Evolutionary conservation across 805 yeast genomes (phyloP), one percentile per base, ranked within the genome.

Genomic region (Yamadazyma phyllophila): DNA sequence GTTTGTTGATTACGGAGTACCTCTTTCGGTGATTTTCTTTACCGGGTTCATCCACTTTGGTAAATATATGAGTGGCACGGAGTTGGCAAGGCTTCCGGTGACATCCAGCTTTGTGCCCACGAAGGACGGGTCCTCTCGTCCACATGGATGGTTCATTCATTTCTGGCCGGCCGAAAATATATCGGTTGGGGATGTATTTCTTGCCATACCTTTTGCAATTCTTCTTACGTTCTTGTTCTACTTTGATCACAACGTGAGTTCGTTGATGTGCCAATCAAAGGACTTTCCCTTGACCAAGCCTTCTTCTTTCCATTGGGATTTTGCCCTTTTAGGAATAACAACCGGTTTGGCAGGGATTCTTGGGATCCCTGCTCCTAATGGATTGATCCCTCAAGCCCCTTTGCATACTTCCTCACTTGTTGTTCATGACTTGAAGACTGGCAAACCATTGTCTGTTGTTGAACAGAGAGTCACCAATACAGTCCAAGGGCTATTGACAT

Each of bases 341-440:
- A 94, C 98, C 0, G 95, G 96, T 0, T 63, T 92, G 1, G 74
- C 96, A 2, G 98, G 98, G 0, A 64, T 92, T 1, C 59, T 92
- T 9, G 99, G 98, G 0, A 74, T 94, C 2, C 99, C 98, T 0
- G 90, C 97, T 2, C 98, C 98, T 0, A 94, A 94, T 65, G 99
- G 99, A 0, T 71, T 92, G 27, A 92, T 92, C 36, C 99, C 99
- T 1, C 99, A 92, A 63, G 98, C 99, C 0, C 98, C 98, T 2
- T 61, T 94, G 30, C 99, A 92, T 56, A 90, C 98, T 0, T 78
- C 77, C 35, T 80, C 96, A 0, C 65, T 92, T 26, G 77, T 88
- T 35, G 81, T 86, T 11, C 74, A 74, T 51, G 74, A 76, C 42
- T 60, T 61, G 48, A 44, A 54, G 27, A 50, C 63, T 4, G 74